Evolutionary conservation across 805 yeast genomes (phyloP), one percentile per base, ranked within the genome.

Genomic region (Nakazawaea laoshanensis): DNA sequence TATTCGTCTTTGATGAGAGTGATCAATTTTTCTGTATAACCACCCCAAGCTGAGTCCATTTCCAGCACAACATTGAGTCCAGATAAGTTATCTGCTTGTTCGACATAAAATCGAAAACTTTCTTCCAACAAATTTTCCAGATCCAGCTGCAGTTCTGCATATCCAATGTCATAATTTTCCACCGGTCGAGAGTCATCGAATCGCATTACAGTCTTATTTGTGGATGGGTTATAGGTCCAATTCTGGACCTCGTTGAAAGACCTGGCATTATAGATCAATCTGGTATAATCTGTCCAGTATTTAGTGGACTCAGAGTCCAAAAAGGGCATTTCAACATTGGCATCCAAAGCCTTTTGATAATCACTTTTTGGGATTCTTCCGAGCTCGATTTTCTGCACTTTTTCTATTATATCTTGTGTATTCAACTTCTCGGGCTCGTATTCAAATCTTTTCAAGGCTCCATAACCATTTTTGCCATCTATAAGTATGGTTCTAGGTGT

Each of bases 401-500:
- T 41, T n/a, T 36, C 38, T 7, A 39, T 40, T 9, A 41, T 33
- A 12, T 34, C 28, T 19, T 13, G 16, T 7, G 28, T 14, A n/a
- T n/a, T n/a, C n/a, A n/a, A n/a, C n/a, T n/a, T n/a, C 22, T 48
- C 32, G 6, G 48, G 44, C 14, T 55, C 57, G 40, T 70, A 75
- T 35, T 75, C 80, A 46, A 55, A 67, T 36, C 63, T 65, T 2
- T 72, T 68, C 28, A 84, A 52, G 1, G 85, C 59, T 0, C 96
- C 96, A 47, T 66, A 70, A 0, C 95, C 95, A 30, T 81, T 78
- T 14, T 66, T 60, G 29, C 76, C 67, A 41, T 92, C 97, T 78
- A 88, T 85, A n/a, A 86, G 46, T 22, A 86, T 46, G 0, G 83
- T 73, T 35, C 97, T 58, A 1, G 98, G 97, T n/a, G 79, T 65